Evolutionary conservation across 2,329 filamentous ascomycete genomes (phyloP), one percentile per base, ranked within the genome.

Genomic region (Penicillium freii): DNA sequence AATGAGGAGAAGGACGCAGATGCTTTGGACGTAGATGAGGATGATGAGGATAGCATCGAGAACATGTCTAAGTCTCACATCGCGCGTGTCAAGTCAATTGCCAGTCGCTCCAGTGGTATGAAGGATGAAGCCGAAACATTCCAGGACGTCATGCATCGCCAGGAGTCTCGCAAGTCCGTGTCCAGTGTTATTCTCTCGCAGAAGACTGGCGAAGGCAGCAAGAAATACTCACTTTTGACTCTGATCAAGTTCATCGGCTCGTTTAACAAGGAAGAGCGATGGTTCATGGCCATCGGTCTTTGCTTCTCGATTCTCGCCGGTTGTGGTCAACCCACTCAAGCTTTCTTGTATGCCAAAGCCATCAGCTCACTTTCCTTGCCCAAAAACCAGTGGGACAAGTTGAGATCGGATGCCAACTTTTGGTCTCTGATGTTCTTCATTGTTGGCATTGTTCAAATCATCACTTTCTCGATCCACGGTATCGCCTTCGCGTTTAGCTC

Each of bases 341-440:
- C 89, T 62, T 85, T 97, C 62, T 88, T 97, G 75, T 95, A 97
- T 68, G 88, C 92, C 67, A 96, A 97, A 75, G 84, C 91, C 57
- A 92, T 97, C 73, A 84, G 85, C 59, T 84, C 86, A 9, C 81
- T 94, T 13, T 84, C 87, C 8, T 76, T 87, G 21, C 84, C 80
- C 27, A 74, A 77, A 17, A 73, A 64, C 36, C 80, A 81, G 72
- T 84, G 79, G 42, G 74, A 71, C 31, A 74, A 85, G 53, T 81
- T 95, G 51, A 84, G 87, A 63, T 79, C 82, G 19, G 84, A 93
- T 58, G 87, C 89, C 21, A 85, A 91, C 69, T 96, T 96, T 73
- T 97, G 91, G 91, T 87, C 86, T 56, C 78, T 87, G 67, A 96
- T 96, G 91, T 96, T 88, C 74, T 82, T 92, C 62, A 92, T 96